Conservation (phyloP, 345 rosid genomes). For the Gossypium sturtianum region DNA sequence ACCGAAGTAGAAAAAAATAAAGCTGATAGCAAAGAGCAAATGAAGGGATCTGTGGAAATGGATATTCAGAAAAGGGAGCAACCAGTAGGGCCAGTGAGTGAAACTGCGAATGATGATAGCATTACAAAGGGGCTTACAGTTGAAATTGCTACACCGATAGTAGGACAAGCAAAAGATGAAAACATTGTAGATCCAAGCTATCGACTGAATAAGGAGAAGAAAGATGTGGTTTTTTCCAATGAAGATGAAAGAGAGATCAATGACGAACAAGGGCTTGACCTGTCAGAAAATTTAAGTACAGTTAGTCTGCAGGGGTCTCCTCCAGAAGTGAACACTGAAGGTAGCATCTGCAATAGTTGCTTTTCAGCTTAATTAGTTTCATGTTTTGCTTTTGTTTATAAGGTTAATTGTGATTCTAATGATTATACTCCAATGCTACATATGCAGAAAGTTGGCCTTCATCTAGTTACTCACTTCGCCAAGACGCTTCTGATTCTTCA, state of each 20-base stretch:
- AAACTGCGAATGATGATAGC: slow-evolving; percentile 3
- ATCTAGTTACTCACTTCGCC: slow-evolving; percentile 1
- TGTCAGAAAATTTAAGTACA: slow-evolving; percentile 8
- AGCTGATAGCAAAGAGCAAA: not conserved
- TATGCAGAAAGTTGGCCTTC: slow-evolving; percentile 18
- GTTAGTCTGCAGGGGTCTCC: slow-evolving; percentile 5
- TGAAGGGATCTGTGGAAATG: not conserved
- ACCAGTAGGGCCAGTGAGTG: not conserved
- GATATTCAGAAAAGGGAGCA: not conserved
- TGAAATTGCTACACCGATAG: not conserved
- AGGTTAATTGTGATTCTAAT: not conserved
- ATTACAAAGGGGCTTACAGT: not conserved
- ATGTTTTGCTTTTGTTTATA: not conserved
- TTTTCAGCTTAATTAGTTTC: not conserved
- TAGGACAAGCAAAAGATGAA: not conserved
- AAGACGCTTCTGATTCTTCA: not conserved
- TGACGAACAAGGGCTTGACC: slow-evolving; percentile 14
- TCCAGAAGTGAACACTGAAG: slow-evolving; percentile 11
- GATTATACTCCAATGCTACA: not conserved
- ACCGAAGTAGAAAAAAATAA: slow-evolving; percentile 11
- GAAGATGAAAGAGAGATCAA: slow-evolving; percentile 24
- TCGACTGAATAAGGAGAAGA: slow-evolving; percentile 1
- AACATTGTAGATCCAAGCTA: not conserved
- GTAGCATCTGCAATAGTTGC: slow-evolving; percentile 13
- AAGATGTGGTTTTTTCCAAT: slow-evolving; percentile 8